Base-by-base conservation (phyloP, 1,284 basidiomycete species). In the Sphaerobolus stellatus region DNA sequence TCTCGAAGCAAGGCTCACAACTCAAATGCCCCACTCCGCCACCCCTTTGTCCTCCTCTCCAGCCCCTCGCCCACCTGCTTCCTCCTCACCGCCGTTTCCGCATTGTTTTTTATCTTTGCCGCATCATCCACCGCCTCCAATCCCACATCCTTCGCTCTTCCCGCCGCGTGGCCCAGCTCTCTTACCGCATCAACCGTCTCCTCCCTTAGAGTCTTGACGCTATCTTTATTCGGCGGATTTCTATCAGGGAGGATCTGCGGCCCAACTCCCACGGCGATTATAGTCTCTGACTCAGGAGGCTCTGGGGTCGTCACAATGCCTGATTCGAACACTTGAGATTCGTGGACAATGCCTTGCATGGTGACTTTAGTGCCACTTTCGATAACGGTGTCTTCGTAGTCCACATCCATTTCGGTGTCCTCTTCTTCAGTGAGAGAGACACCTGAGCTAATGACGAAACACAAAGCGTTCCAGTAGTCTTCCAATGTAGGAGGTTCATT, bases 221-320 rank as follows among this genome's bases (percentile, higher is more conserved):
- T 67, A 53, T 73, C 68, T 20, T 22, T 33, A 18, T 50, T 22
- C 2, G 76, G 71, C 6, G 75, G 76, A 5, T 70, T 73, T 50
- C 74, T 71, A 4, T 70, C 71, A 0, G 74, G 71, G 54, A 81
- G 71, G n/a, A 80, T 63, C 59, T 80, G 79, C 5, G 76, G 64
- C 14, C 73, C 76, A 16, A 71, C 66, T 2, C 79, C 79, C 20
- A 80, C 62, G 1, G 74, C 74, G 18, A 77, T 55, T 4, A 70
- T 59, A 11, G 68, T 73, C 50, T 72, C 68, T 34, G 65, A 61
- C n/a, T n/a, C n/a, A 5, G 60, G 52, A 11, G 58, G 41, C 40
- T 58, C 48, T 20, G 59, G 54, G 13, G 60, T 53, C 22, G 33
- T 34, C 11, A 57, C 56, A 20, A 40, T 43, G 5, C 58, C 47